These are phyloP conservation scores for Ogataea hybrid DNA, from an alignment of 1,139 yeast genomes.

Conservation along the genomic window DNA sequence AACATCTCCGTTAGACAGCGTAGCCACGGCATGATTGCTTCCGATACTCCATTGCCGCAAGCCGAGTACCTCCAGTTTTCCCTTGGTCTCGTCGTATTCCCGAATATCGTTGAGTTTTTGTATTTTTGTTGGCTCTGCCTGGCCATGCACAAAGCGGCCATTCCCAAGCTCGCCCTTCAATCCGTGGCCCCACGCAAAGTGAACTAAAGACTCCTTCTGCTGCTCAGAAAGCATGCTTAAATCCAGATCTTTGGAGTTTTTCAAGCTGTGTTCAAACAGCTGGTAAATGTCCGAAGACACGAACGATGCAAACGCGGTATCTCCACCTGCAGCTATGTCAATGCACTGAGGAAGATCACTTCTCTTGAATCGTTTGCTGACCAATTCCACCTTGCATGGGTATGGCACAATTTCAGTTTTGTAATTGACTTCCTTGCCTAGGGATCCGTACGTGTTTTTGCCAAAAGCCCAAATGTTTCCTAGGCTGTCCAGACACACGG, in stretches of 20 bases:
- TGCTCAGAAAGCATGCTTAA: slow-evolving; percentile 27
- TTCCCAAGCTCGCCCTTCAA: slow-evolving; percentile 85
- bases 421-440: slow-evolving; percentile 68
- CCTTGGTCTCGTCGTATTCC: slow-evolving; percentile 38
- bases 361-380: slow-evolving; percentile 38
- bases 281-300: slow-evolving; percentile 33
- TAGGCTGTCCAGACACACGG: slow-evolving; percentile 58
- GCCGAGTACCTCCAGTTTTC: slow-evolving; percentile 41
- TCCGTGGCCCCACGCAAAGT: slow-evolving; percentile 80
- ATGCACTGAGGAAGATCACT: slow-evolving; percentile 42
- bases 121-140: slow-evolving; percentile 61
- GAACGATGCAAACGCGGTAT: slow-evolving; percentile 58
- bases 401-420: slow-evolving; percentile 66
- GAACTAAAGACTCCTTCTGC: slow-evolving; percentile 30
- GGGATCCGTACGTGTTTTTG: slow-evolving; percentile 74
- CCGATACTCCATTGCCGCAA: slow-evolving; percentile 60
- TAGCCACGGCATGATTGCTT: slow-evolving; percentile 61
- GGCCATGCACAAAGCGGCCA: slow-evolving; percentile 69
- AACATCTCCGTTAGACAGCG: slow-evolving; percentile 62
- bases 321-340: slow-evolving; percentile 65
- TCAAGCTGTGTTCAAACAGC: slow-evolving; percentile 31
- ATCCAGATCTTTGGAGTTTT: slow-evolving; percentile 23
- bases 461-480: slow-evolving; percentile 86
- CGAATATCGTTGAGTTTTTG: slow-evolving; percentile 46
- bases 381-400: slow-evolving; percentile 54